Evolutionary conservation across 2,329 filamentous ascomycete genomes (phyloP), one percentile per base, ranked within the genome.

Genomic region (Leptographium wingfieldii): DNA sequence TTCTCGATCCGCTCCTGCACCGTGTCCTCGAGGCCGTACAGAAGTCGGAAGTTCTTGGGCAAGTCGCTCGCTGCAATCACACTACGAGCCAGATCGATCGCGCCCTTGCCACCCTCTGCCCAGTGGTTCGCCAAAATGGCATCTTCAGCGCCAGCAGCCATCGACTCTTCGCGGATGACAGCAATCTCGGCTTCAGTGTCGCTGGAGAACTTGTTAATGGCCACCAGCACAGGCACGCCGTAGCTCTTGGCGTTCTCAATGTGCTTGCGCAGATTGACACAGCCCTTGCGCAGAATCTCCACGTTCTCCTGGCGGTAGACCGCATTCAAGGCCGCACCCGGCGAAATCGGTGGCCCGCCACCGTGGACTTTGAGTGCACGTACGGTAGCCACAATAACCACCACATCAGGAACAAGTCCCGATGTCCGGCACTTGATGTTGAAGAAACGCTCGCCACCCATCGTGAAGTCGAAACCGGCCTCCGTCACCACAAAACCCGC

Each of bases 361-460:
- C 94, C 94, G 73, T 99, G 94, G 4, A 96, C 92, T 80, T 99
- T 99, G 65, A 99, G 80, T 7, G 94, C 94, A 66, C 94, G 87
- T 54, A 99, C 89, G 2, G 94, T 99, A 29, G 94, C 92, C 46
- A 99, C 94, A 61, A 99, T 86, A 53, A 99, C 90, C 7, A 96
- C 92, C 1, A 91, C 90, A 69, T 99, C 94, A 2, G 94, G 94
- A 2, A 90, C 84, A 54, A 99, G 85, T 29, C 92, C 92, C 6
- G 92, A 96, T 11, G 91, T 88, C 62, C 94, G 88, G 77, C 94
- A 97, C 81, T 99, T 99, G 80, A 99, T 97, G 79, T 99, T 97
- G 84, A 99, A 97, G 81, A 99, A 99, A 58, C 94, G 88, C 80
- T 99, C 94, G 64, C 94, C 94, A 65, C 94, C 94, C 94, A 99